phyloP scores from a whole-genome alignment of 169 alveolate genomes.

The Cryptosporidium sp. region DNA sequence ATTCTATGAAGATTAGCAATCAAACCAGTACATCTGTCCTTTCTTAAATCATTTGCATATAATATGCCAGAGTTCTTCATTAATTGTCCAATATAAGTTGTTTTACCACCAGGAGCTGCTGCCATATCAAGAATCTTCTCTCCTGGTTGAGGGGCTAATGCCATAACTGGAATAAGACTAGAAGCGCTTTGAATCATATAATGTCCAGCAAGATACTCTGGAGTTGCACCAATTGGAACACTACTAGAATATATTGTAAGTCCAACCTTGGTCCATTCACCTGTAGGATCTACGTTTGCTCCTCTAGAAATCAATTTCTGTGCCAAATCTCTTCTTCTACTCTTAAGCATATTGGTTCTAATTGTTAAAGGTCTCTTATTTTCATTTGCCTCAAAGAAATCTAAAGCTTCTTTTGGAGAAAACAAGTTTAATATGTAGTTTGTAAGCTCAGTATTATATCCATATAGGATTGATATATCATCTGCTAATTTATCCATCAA shows the following conservation, averaged over 20 bases:
- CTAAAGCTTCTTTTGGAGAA: slow-evolving; percentile 92
- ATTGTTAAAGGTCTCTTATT: slow-evolving; percentile 91
- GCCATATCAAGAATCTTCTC: slow-evolving; percentile 95
- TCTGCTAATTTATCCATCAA: slow-evolving; percentile 81
- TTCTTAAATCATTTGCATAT: slow-evolving; percentile 94
- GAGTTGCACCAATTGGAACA: slow-evolving; percentile 97
- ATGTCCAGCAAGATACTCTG: slow-evolving; percentile 97
- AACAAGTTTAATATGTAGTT: slow-evolving; percentile 88
- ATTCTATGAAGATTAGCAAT: slow-evolving; percentile 93
- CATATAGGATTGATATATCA: slow-evolving; percentile 87
- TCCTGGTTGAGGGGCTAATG: slow-evolving; percentile 91
- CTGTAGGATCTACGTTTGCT: slow-evolving; percentile 93
- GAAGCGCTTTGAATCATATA: slow-evolving; percentile 95
- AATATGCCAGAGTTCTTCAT: slow-evolving; percentile 95
- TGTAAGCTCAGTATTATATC: slow-evolving; percentile 91
- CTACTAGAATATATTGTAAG: slow-evolving; percentile 91
- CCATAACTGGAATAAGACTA: slow-evolving; percentile 94
- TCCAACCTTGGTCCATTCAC: slow-evolving; percentile 95
- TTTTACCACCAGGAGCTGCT: slow-evolving; percentile 99
- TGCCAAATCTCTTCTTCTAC: slow-evolving; percentile 93
- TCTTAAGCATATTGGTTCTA: slow-evolving; percentile 92
- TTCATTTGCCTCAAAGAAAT: slow-evolving; percentile 93
- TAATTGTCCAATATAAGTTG: slow-evolving; percentile 93
- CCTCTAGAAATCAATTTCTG: slow-evolving; percentile 92
- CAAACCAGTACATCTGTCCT: slow-evolving; percentile 92